phyloP scores from a whole-genome alignment of 169 alveolate genomes.

The Theileria luwenshuni region DNA sequence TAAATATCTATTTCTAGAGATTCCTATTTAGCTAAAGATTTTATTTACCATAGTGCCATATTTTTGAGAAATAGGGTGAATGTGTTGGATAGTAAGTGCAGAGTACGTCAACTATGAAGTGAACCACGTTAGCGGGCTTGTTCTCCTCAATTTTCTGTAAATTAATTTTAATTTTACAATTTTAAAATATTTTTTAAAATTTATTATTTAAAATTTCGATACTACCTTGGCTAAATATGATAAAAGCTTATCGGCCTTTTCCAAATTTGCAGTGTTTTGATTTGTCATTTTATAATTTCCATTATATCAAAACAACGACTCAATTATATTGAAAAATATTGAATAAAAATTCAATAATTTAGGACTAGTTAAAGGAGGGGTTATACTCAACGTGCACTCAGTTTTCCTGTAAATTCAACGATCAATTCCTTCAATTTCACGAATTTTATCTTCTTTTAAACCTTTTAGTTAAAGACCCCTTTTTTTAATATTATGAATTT shows the following conservation, averaged over 20 bases:
- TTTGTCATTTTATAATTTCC: constrained; percentile 22
- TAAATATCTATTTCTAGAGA: neutral
- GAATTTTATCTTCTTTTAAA: neutral
- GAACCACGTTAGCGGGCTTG: constrained; percentile 63
- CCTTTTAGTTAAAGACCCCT: neutral
- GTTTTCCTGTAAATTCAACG: constrained; percentile 14
- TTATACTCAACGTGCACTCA: constrained; percentile 30
- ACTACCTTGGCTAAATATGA: constrained; percentile 64
- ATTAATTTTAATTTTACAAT: neutral
- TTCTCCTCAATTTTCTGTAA: constrained; percentile 65
- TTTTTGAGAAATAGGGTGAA: constrained; percentile 53
- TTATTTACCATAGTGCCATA: constrained; percentile 62
- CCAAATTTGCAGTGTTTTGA: constrained; percentile 15
- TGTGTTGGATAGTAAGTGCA: constrained; percentile 69
- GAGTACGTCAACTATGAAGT: constrained; percentile 69
- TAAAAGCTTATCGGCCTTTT: constrained; percentile 64
- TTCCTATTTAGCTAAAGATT: neutral
- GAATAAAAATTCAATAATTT: neutral
- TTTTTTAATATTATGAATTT: neutral
- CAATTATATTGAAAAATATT: neutral
- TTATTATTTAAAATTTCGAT: neutral
- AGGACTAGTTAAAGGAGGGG: constrained; percentile 12
- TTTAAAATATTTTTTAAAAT: constrained; percentile 7
- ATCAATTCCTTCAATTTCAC: neutral
- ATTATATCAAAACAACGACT: constrained; percentile 4